Evolutionary conservation across 2,329 filamentous ascomycete species (phyloP), one percentile per base, ranked within the genome.

Genomic region (Venturia asperata): DNA sequence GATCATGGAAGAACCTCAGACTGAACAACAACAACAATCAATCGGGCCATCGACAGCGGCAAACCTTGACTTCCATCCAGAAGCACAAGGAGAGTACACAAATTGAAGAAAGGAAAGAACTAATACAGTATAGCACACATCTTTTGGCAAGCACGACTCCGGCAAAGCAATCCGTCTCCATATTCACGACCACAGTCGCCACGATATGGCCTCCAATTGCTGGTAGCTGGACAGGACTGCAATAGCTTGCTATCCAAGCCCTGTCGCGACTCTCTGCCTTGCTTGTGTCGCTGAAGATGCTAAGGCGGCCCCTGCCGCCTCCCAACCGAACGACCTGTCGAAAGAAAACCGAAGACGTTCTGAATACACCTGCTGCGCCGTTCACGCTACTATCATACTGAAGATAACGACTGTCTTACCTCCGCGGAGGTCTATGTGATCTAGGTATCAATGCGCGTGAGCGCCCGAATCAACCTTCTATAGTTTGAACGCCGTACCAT

Each of bases 371-470:
- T 27, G 11, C 21, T 52, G 24, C 11, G 15, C 52, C 30, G n/a
- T 58, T 5, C 5, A n/a, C 15, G 17, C 7, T 21, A 19, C 27
- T 6, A 37, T 34, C 19, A 37, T 21, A n/a, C 19, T 37, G 3
- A 6, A 34, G 30, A 7, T 34, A 58, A 37, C 52, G 30, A 58
- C 52, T 58, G 52, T 58, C 3, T 27, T 19, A 58, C 30, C 52
- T 37, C 5, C 15, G 17, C 52, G 19, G 17, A 27, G 30, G 17
- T n/a, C 52, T 37, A 30, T 13, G 7, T 27, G 15, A 58, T 37
- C 52, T 58, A 58, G 30, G 52, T 11, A 58, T 58, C 52, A 58
- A 58, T 58, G 52, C 52, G 52, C 52, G 52, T 58, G 52, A 58
- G 30, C 52, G 52, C 52, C 52, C 30, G 30, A 21, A 37, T n/a